Conservation (phyloP, 352 stramenopile genomes). For the Pythium rhizo-oryzae region DNA sequence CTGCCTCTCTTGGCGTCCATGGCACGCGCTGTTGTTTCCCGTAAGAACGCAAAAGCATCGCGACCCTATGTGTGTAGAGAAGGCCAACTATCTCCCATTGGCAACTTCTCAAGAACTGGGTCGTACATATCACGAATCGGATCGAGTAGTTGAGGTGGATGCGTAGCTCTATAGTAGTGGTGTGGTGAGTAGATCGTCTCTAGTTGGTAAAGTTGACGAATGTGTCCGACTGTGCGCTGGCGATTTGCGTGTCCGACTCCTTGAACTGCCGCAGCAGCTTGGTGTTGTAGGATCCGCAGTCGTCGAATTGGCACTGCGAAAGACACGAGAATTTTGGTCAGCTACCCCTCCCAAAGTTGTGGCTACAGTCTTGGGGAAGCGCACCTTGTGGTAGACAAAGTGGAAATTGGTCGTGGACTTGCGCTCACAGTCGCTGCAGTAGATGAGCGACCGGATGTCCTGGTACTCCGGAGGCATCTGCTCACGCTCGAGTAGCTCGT, state of each 20-base stretch:
- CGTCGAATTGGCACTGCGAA: slow-evolving; percentile 64
- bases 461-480: slow-evolving; percentile 82
- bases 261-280: slow-evolving; percentile 82
- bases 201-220: slow-evolving; percentile 42
- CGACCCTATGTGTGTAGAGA: slow-evolving; percentile 86
- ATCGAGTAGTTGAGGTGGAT: background rate
- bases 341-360: background rate
- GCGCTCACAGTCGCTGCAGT: slow-evolving; percentile 86
- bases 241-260: slow-evolving; percentile 44
- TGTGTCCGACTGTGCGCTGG: slow-evolving; percentile 37
- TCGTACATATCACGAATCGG: slow-evolving; percentile 40
- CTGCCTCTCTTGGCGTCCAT: slow-evolving; percentile 28
- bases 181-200: background rate
- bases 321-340: background rate
- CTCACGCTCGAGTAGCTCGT: slow-evolving; percentile 79
- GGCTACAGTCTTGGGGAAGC: background rate
- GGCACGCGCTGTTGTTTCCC: slow-evolving; percentile 37
- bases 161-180: background rate
- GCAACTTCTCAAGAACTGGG: slow-evolving; percentile 82
- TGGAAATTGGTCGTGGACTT: slow-evolving; percentile 85
- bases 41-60: slow-evolving; percentile 53
- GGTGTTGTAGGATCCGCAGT: slow-evolving; percentile 86
- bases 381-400: slow-evolving; percentile 89
- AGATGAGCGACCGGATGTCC: slow-evolving; percentile 74
- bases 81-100: slow-evolving; percentile 48